Conservation (phyloP, 2,329 filamentous ascomycete genomes). For the Alternaria metachromatica region DNA sequence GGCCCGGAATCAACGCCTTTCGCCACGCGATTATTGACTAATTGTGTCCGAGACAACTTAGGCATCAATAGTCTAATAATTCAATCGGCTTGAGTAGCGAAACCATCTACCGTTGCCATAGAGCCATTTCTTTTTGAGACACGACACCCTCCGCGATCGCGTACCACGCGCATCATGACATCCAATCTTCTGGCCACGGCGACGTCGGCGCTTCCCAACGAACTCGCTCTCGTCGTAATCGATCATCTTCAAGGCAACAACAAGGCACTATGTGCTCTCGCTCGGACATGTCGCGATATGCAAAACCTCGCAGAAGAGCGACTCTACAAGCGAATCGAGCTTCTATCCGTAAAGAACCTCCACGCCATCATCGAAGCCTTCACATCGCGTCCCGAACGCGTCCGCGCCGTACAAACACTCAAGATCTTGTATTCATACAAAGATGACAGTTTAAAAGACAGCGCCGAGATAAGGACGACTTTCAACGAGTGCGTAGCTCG, state of each 20-base stretch:
- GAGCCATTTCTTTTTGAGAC: background rate
- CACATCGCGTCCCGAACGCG: conserved; percentile 28
- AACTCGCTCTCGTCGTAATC: conserved; percentile 40
- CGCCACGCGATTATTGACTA: background rate
- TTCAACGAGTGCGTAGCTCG: conserved; percentile 39
- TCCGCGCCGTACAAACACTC: conserved; percentile 39
- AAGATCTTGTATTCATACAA: conserved; percentile 41
- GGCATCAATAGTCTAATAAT: background rate
- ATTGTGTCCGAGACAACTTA: background rate
- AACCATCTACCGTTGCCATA: background rate
- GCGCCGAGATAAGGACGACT: conserved; percentile 24
- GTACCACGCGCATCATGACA: conserved; percentile 15
- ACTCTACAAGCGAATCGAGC: conserved; percentile 41
- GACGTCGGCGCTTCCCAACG: conserved; percentile 29
- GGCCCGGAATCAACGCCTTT: background rate
- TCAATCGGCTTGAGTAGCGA: background rate
- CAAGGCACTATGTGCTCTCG: conserved; percentile 33
- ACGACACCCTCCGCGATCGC: background rate
- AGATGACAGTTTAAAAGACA: conserved; percentile 22
- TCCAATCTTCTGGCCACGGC: conserved; percentile 22
- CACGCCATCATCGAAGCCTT: conserved; percentile 37
- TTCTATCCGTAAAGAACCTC: conserved; percentile 35
- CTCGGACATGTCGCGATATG: conserved; percentile 37
- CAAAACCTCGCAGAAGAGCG: conserved; percentile 42
- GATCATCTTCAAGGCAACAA: conserved; percentile 34